A percentile compares a stretch with the other conserved stretches of the same genome.
These are phyloP conservation scores for Tetragonia tetragonoides DNA, from an alignment of 148 eudicot species.

Conservation along the genomic window DNA sequence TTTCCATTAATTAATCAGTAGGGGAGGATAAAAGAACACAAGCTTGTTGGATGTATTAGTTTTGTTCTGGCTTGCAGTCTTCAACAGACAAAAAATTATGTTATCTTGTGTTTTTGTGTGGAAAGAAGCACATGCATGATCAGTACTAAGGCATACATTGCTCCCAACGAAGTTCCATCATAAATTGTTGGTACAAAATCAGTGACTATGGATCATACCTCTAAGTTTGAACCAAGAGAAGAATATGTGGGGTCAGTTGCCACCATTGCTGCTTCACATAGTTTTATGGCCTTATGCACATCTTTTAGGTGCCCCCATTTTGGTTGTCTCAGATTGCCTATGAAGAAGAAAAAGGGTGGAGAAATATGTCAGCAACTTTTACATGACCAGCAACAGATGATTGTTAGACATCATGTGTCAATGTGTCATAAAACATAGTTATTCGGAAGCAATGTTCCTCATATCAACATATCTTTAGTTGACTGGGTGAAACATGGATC, in stretches of 20 bases:
- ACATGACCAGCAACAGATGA: not conserved
- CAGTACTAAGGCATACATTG: too few species aligned
- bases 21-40: not conserved
- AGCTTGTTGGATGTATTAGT: not conserved
- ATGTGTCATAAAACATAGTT: not conserved
- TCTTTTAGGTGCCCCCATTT: slow-evolving; percentile 96
- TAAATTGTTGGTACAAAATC: not conserved
- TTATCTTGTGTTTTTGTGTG: not conserved
- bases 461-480: not conserved
- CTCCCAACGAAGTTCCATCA: not conserved
- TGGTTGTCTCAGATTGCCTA: slow-evolving; percentile 72
- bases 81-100: not conserved
- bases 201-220: slow-evolving; percentile 41
- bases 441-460: not conserved
- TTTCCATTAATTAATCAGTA: not conserved
- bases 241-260: slow-evolving; percentile 71
- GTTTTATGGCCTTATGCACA: slow-evolving; percentile 82
- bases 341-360: not conserved
- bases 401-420: not conserved
- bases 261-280: slow-evolving; percentile 86
- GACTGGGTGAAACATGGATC: not conserved
- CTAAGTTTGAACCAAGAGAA: slow-evolving; percentile 67
- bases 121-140: not conserved
- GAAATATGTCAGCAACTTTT: not conserved
- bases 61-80: not conserved